Base-by-base conservation (phyloP, 176 grass and related monocot genomes). In the Themeda triandra region DNA sequence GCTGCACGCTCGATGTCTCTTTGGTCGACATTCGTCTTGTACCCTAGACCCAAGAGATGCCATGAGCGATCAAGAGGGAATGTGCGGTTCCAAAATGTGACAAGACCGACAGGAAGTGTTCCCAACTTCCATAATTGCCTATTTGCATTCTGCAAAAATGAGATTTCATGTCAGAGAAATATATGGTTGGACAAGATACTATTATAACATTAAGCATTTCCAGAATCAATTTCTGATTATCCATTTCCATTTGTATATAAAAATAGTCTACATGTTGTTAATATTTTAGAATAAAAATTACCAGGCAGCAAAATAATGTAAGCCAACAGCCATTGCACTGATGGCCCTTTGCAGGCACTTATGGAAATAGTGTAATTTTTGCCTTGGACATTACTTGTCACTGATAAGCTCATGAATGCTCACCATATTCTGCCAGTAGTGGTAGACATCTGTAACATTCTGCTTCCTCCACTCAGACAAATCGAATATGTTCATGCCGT, bases 401-500 rank as follows among this genome's bases (percentile, higher is more conserved):
- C 24, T 29, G 11, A 71, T 71, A 39, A 25, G 33, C 10, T 45
- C 18, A 84, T 1, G 23, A 83, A 64, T 40, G 68, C 54, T 90
- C 85, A 97, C 94, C 83, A 85, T 65, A 63, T 88, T 76, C 69
- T 97, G 92, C 94, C 94, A 97, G 58, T 85, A 90, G 87, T 97
- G 92, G 83, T 97, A 97, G 39, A 92, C 73, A 32, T 84, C 76
- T 5, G 92, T 97, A 13, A 97, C 90, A 45, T 97, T 94, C 25
- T 92, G 94, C 80, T 81, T 97, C 86, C 89, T 97, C 92, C 94
- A 92, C 68, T 94, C 94, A 83, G 59, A 72, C 73, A 97, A 89
- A 86, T 97, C 92, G 74, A 97, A 97, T 42, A 97, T 87, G 83
- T 97, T 97, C 94, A 97, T 92, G 51, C 94, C 94, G 39, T 89